Evolutionary conservation across 2,329 filamentous ascomycete genomes (phyloP), one percentile per base, ranked within the genome.

Genomic region (Aspergillus aculeatus): DNA sequence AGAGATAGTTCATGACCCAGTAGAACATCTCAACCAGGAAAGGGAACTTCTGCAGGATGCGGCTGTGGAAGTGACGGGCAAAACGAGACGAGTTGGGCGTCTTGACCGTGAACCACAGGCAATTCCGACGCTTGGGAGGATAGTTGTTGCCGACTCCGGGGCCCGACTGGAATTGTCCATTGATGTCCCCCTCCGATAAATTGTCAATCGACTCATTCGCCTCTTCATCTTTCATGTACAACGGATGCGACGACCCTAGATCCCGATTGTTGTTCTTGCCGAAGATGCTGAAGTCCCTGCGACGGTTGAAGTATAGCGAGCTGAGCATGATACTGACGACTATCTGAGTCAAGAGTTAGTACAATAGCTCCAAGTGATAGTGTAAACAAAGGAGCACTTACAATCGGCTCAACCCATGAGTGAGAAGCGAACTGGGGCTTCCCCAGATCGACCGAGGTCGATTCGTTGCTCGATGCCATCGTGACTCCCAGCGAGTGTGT

Each of bases 11-110:
- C 66, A 89, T 80, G 48, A 83, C 80, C 87, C 87, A 90, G 76
- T 90, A 90, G 72, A 89, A 89, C 86, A 90, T 89, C 73, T 90
- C 87, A 52, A 90, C 81, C 57, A 90, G 73, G 69, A 90, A 90
- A 4, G 88, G 87, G 64, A 86, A 89, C 68, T 86, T 87, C 70
- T 88, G 84, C 60, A 89, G 77, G 57, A 89, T 80, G 26, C 86
- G 80, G 62, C 84, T 87, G 71, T 89, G 86, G 52, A 83, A 71
- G 69, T 88, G 75, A 61, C 82, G 79, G 44, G 81, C 79, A 72
- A 87, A 89, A n/a, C 84, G 81, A 3, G 83, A 83, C 2, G 85
- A 83, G 66, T 86, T 87, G 11, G 85, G 85, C 5, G 81, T 87
- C 10, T 74, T 69, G 59, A 84, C 69, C 19, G 79, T 71, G 48